These are phyloP conservation scores for Lumnitzera littorea DNA, from an alignment of 345 rosid species.

Conservation along the genomic window DNA sequence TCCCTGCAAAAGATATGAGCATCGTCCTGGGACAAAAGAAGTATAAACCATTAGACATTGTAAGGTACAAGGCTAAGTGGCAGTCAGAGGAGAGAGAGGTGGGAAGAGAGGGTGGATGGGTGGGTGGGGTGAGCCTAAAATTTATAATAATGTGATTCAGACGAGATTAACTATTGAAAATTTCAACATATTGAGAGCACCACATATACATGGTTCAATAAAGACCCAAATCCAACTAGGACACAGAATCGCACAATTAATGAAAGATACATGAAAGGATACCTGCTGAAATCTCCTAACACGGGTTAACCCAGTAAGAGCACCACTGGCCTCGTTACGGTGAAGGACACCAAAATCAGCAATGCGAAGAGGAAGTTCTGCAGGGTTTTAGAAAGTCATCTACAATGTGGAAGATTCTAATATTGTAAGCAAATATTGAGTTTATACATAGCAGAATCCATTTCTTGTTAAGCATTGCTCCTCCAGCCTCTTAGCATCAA, in stretches of 20 bases:
- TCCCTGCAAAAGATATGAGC: slow-evolving; percentile 93
- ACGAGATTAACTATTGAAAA: too few species aligned
- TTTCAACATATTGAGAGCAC: too few species aligned
- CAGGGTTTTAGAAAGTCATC: slow-evolving; percentile 6
- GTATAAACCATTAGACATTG: slow-evolving; percentile 1
- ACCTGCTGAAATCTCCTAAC: slow-evolving; percentile 99
- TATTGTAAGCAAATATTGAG: neutral
- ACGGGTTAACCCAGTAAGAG: slow-evolving; percentile 89
- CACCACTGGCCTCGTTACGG: slow-evolving; percentile 98
- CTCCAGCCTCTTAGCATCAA: too few species aligned
- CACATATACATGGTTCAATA: too few species aligned
- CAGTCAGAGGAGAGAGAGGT: neutral
- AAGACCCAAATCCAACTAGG: too few species aligned
- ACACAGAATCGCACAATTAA: neutral
- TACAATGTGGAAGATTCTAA: neutral
- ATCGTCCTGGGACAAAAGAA: slow-evolving; percentile 65
- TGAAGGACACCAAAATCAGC: slow-evolving; percentile 98
- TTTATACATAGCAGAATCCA: neutral
- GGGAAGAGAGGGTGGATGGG: too few species aligned
- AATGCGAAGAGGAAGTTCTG: slow-evolving; percentile 87
- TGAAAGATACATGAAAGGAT: slow-evolving; percentile 1
- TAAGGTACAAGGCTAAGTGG: neutral
- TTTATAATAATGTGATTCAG: too few species aligned
- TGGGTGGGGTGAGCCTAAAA: too few species aligned
- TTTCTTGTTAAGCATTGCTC: too few species aligned